Percentiles rank a stretch among this genome's conserved stretches.
phyloP scores from a whole-genome alignment of 352 stramenopile species.

The Phytophthora quininea region DNA sequence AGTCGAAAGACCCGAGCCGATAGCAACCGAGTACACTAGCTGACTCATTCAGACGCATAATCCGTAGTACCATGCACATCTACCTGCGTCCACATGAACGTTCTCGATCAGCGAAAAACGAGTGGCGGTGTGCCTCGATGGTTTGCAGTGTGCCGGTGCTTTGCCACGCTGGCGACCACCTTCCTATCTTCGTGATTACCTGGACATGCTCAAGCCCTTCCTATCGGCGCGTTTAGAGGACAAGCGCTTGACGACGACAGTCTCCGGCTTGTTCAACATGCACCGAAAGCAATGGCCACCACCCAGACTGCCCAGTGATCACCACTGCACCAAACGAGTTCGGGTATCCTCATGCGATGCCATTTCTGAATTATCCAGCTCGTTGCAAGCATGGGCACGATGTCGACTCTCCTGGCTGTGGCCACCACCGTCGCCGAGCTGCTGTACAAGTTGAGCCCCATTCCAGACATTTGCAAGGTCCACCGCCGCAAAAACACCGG shows the following conservation, averaged over 20 bases:
- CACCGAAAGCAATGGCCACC: too few species aligned
- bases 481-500: slow-evolving; percentile 32
- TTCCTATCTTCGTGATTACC: neutral
- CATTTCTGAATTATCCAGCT: neutral
- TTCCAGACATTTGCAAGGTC: slow-evolving; percentile 32
- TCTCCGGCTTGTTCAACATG: neutral
- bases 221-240: neutral
- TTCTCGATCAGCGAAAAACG: too few species aligned
- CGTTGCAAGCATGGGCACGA: slow-evolving; percentile 15
- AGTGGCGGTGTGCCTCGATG: too few species aligned
- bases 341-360: neutral
- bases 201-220: neutral
- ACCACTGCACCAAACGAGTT: too few species aligned
- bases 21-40: too few species aligned
- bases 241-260: neutral
- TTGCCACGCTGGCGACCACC: neutral
- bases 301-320: too few species aligned
- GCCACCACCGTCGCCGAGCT: slow-evolving; percentile 24
- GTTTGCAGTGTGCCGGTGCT: neutral
- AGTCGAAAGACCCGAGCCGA: slow-evolving; percentile 1
- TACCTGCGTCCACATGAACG: too few species aligned
- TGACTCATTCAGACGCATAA: too few species aligned
- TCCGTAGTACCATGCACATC: too few species aligned
- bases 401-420: slow-evolving; percentile 24
- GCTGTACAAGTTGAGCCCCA: slow-evolving; percentile 25